Base-by-base conservation (phyloP, 768 basidiomycete species). In the Goffeauzyma gilvescens region DNA sequence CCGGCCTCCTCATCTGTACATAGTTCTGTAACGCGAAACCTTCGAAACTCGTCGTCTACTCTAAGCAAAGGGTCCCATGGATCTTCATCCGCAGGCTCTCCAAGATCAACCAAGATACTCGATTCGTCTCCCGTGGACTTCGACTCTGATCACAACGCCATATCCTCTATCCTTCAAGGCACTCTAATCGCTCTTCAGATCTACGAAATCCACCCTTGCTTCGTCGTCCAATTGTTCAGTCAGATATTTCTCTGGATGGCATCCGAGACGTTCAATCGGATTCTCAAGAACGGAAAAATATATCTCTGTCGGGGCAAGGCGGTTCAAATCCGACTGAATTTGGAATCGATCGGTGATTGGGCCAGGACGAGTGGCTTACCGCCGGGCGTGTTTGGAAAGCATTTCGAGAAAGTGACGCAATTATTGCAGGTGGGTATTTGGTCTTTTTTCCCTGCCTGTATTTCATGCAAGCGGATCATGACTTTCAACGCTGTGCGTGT, bases 191-290 rank as follows among this genome's bases (percentile, higher is more conserved):
- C 96, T 24, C 69, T 98, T 13, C 73, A 76, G 17, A 66, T 86
- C 28, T 84, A 89, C 35, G 81, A 87, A 44, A 74, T 95, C 51
- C 95, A 95, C 57, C 68, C 93, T 12, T 77, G 73, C 6, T 68
- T 95, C 14, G 77, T 76, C 38, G 76, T 79, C 5, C 93, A 98
- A 60, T 71, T 89, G 38, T 90, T 87, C 77, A 89, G 86, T 1
- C 93, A 98, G 64, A 76, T 93, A n/a, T 79, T 93, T 69, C 95
- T 89, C 60, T 98, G 93, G 93, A 79, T 86, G 41, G 79, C 86
- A 18, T 84, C 86, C 49, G 69, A 69, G 77, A 60, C 59, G n/a
- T 53, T 65, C 54, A 68, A 68, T 38, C 52, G 65, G 8, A 58
- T 67, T 23, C 49, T 66, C 13, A 45, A 53, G 20, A 26, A 77